Base-by-base conservation (phyloP, 495 filamentous ascomycete species). In the Penicillium pancosmium region DNA sequence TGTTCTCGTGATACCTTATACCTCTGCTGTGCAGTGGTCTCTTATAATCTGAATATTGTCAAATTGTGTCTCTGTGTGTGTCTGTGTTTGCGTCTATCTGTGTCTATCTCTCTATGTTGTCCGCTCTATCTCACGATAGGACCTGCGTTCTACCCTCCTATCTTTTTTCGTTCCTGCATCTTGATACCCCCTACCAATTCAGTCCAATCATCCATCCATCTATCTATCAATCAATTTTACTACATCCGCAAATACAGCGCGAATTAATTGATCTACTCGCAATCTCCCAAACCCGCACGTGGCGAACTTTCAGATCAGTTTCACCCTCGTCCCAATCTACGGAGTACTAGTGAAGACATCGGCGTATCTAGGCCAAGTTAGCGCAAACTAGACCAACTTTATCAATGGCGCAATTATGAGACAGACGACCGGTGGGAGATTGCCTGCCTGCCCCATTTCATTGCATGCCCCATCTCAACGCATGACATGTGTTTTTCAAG, bases 1-100 rank as follows among this genome's bases (percentile, higher is more conserved):
- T 53, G 34, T 40, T 40, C 16, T 21, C 8, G 31, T 54, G 52
- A 44, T 54, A 54, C 52, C 52, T 54, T 36, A 25, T 54, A 54
- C 52, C 21, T 54, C 21, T 44, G 36, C 52, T 31, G 46, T 27
- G 46, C 46, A 48, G 19, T 25, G 46, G 23, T 16, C 16, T 18
- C n/a, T n/a, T 9, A 44, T 44, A 44, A 44, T 44, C 41, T 44
- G 12, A 44, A 44, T 44, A 44, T 44, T 40, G 11, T 13, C 36
- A 40, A 40, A 40, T 40, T 40, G 36, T n/a, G 36, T n/a, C 10
- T 40, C 10, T 40, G 6, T 40, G 5, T 31, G 27, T 31, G 27
- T 31, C 27, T 31, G 23, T 23, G 23, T 23, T 3, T 31, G 27
- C 8, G 6, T 31, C 27, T 31, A 6, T 31, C 8, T 31, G 4